A percentile compares a stretch with the other conserved stretches of the same genome.
Evolutionary conservation across 2,329 filamentous ascomycete genomes (phyloP).

Genomic region (Gaeumannomyces tritici): DNA sequence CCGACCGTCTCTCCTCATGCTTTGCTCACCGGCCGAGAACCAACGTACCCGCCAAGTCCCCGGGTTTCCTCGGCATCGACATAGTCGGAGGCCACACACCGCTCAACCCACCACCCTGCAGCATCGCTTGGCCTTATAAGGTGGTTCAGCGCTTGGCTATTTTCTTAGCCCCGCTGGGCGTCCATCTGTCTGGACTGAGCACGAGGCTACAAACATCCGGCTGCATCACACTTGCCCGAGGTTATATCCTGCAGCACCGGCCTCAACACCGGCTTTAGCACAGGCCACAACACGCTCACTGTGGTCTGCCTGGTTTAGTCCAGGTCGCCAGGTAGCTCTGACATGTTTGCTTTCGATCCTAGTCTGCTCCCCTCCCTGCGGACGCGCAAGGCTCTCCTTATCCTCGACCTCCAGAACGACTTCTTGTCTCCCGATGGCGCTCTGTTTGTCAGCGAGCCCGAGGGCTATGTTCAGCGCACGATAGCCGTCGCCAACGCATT

Average conservation of each 20-base stretch:
- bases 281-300: not conserved
- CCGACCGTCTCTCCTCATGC: not conserved
- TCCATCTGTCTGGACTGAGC: not conserved
- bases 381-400: conserved; percentile 61
- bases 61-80: not conserved
- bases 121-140: not conserved
- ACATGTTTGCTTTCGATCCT: conserved; percentile 48
- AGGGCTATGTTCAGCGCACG: conserved; percentile 59
- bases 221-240: not conserved
- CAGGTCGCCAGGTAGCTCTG: not conserved
- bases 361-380: conserved; percentile 44
- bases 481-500: conserved; percentile 61
- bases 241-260: not conserved
- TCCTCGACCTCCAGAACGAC: conserved; percentile 86
- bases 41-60: not conserved
- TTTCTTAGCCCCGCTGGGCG: not conserved
- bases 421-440: conserved; percentile 63
- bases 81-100: not conserved
- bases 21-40: not conserved
- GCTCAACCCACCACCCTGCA: not conserved
- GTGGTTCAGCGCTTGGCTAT: not conserved
- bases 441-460: conserved; percentile 53
- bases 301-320: not conserved
- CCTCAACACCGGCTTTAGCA: not conserved
- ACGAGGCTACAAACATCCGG: not conserved